Evolutionary conservation across 352 stramenopile species (phyloP), one percentile per base, ranked within the genome.

Genomic region (Peronospora destructor): DNA sequence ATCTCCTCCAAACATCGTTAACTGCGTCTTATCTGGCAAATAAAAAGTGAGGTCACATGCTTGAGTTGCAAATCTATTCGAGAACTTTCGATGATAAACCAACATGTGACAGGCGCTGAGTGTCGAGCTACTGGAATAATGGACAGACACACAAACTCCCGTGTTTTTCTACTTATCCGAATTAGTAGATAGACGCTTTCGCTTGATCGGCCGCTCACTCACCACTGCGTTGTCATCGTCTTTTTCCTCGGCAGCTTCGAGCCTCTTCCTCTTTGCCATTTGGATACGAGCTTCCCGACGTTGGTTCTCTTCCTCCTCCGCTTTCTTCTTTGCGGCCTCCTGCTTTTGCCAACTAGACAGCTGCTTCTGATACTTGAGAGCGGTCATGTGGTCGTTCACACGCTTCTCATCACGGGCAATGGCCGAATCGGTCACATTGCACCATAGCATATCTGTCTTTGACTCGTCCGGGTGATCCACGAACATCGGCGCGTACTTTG

Each of bases 1-100:
- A 21, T 87, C 71, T 56, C 73, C 74, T 52, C 73, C 71, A 55
- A 92, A 91, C 76, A 86, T 87, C 11, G 17, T 55, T 3, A 11
- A 38, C 6, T 45, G 23, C 10, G 37, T 10, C 5, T 45, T 23
- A 4, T 16, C 17, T 7, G 10, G 12, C 30, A 36, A 36, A 36
- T 36, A 11, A 44, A 56, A 34, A 45, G n/a, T 58, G 50, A 57
- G 28, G 32, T 3, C 8, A 9, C 28, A 21, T 14, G 7, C 28
- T 35, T 6, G 8, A 47, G n/a, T 25, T 33, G 9, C 4, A 28
- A 29, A 42, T 21, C 25, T 14, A 35, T 53, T 60, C 52, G 21
- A 61, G 53, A 61, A 61, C 14, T 36, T 61, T 61, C 53, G 53
- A 61, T 41, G 23, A 26, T 26, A 0, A 26, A 26, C 23, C 23